phyloP scores from a whole-genome alignment of 371 early-diverging fungal species.

The Mortierella polycephala region DNA sequence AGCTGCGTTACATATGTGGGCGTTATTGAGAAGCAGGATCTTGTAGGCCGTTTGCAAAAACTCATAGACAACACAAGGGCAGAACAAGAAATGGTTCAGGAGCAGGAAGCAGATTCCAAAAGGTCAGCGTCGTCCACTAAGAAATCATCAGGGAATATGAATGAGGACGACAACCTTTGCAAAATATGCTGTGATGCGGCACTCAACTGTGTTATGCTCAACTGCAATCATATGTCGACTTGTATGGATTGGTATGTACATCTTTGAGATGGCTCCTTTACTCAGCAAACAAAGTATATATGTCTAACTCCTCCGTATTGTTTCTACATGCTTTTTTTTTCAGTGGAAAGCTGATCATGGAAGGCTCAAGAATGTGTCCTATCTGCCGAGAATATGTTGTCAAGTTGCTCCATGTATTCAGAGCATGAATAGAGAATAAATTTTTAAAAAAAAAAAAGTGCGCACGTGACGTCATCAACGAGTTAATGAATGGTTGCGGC shows the following conservation, averaged over 20 bases:
- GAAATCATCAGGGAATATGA: slow-evolving; percentile 4
- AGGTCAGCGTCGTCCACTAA: slow-evolving; percentile 18
- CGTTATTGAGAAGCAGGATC: slow-evolving; percentile 46
- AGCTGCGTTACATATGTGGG: slow-evolving; percentile 49
- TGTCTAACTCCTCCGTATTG: background rate
- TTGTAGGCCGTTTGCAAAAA: slow-evolving; percentile 43
- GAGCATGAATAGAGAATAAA: slow-evolving; percentile 25
- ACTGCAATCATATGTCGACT: slow-evolving; percentile 55
- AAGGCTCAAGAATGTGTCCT: slow-evolving; percentile 51
- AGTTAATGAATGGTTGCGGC: background rate
- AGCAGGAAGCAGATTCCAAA: slow-evolving; percentile 28
- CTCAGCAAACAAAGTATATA: background rate
- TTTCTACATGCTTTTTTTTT: background rate
- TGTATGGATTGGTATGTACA: slow-evolving; percentile 51
- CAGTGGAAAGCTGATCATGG: slow-evolving; percentile 53
- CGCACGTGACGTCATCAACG: background rate
- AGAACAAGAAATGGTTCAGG: slow-evolving; percentile 35
- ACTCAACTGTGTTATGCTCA: slow-evolving; percentile 53
- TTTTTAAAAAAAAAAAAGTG: slow-evolving; percentile 1
- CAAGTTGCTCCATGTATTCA: slow-evolving; percentile 41
- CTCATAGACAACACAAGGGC: slow-evolving; percentile 47
- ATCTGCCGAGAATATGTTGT: slow-evolving; percentile 52
- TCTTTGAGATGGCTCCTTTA: background rate
- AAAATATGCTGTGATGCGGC: slow-evolving; percentile 54
- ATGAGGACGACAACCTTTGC: slow-evolving; percentile 49